phyloP scores from a whole-genome alignment of 768 basidiomycete species.

The Tephrocybe sp. region DNA sequence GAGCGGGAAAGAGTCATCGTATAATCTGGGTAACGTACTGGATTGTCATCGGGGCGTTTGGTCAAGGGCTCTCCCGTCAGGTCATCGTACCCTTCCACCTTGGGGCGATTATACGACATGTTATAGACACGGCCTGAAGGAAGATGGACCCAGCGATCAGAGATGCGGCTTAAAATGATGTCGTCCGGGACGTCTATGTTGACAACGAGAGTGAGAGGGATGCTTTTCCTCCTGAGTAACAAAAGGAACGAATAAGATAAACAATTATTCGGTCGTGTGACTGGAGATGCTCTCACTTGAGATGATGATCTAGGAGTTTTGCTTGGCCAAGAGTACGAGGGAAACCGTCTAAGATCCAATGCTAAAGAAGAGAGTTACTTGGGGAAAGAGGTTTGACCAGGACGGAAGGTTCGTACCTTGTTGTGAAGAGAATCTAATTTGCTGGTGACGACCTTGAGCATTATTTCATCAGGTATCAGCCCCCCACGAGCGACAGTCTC shows the following conservation, averaged over 20 bases:
- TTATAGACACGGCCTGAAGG: conserved; percentile 92
- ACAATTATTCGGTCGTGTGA: conserved; percentile 8
- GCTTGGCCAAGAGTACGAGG: conserved; percentile 89
- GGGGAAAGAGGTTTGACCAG: not conserved
- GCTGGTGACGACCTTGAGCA: conserved; percentile 74
- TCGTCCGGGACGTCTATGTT: conserved; percentile 89
- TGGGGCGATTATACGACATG: conserved; percentile 82
- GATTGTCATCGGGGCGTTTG: conserved; percentile 89
- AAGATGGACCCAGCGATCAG: conserved; percentile 87
- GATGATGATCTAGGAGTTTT: conserved; percentile 71
- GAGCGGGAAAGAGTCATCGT: conserved; percentile 1
- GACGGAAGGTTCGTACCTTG: conserved; percentile 44
- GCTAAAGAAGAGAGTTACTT: conserved; percentile 38
- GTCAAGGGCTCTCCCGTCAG: conserved; percentile 84
- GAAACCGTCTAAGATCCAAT: conserved; percentile 93
- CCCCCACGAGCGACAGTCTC: conserved; percentile 77
- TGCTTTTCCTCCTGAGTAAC: conserved; percentile 52
- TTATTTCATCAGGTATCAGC: conserved; percentile 75
- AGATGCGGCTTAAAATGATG: conserved; percentile 82
- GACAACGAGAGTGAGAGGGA: conserved; percentile 76
- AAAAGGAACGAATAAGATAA: too few relatives aligned
- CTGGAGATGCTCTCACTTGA: conserved; percentile 47
- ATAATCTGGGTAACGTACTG: conserved; percentile 47
- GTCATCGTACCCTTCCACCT: conserved; percentile 79
- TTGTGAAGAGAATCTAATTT: conserved; percentile 67